Percentiles rank a stretch among this genome's conserved stretches.
Evolutionary conservation across 352 stramenopile species (phyloP).

Genomic region (Lagenidium giganteum): DNA sequence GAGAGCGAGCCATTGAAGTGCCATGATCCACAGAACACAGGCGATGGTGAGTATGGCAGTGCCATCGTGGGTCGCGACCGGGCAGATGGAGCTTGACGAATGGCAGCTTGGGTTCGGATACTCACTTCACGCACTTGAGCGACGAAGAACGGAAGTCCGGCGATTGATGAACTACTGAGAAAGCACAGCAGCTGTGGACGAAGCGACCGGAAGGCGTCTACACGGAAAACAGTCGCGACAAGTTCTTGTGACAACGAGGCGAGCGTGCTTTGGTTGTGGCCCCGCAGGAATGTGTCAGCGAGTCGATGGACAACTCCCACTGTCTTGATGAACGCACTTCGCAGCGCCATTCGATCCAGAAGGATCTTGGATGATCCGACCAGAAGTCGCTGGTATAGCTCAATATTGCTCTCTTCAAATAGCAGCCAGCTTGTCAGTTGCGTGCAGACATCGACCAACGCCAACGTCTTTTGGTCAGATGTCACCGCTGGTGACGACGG

Average conservation of each 20-base stretch:
- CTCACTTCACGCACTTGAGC: conserved; percentile 3
- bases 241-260: conserved; percentile 10
- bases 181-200: conserved; percentile 4
- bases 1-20: conserved; percentile 2
- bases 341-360: conserved; percentile 1
- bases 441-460: too few relatives aligned
- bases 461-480: conserved; percentile 1
- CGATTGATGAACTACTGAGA: conserved; percentile 10
- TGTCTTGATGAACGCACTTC: background rate
- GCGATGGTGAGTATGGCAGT: background rate
- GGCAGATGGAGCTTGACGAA: conserved; percentile 7
- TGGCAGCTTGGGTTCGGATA: background rate
- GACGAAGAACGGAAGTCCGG: conserved; percentile 8
- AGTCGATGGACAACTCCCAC: conserved; percentile 4
- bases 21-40: conserved; percentile 4
- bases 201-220: conserved; percentile 3
- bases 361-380: background rate
- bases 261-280: conserved; percentile 3
- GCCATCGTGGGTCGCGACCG: background rate
- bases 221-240: conserved; percentile 7
- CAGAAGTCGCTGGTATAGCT: conserved; percentile 5
- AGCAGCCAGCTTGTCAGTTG: too few relatives aligned
- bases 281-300: conserved; percentile 3
- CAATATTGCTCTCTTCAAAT: conserved; percentile 5
- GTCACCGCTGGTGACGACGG: background rate